A percentile compares a stretch with the other conserved stretches of the same genome.
phyloP scores from a whole-genome alignment of 2,329 filamentous ascomycete species.

The Aspergillus fijiensis region DNA sequence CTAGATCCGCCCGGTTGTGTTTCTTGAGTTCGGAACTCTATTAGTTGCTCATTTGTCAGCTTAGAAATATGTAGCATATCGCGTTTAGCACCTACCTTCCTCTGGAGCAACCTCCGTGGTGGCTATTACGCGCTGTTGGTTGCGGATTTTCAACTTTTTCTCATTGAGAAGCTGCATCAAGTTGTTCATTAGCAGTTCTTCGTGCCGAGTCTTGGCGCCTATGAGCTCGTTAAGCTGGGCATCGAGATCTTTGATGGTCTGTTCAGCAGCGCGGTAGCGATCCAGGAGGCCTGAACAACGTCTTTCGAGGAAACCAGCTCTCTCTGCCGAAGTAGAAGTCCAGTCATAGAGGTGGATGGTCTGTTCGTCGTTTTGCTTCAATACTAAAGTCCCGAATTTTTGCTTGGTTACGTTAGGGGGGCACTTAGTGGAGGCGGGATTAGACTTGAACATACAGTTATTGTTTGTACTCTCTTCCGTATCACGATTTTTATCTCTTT shows the following conservation, averaged over 20 bases:
- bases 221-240: constrained; percentile 59
- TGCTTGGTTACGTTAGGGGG: constrained; percentile 38
- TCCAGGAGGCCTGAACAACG: constrained; percentile 44
- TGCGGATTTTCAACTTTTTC: constrained; percentile 65
- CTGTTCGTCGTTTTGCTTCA: constrained; percentile 54
- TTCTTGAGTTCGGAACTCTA: constrained; percentile 31
- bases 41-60: background rate
- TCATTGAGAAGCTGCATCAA: constrained; percentile 60
- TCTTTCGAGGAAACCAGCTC: constrained; percentile 43
- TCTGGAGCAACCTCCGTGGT: constrained; percentile 48
- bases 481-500: constrained; percentile 43
- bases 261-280: constrained; percentile 47
- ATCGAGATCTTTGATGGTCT: constrained; percentile 53
- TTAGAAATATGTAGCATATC: background rate
- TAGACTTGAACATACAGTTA: constrained; percentile 40
- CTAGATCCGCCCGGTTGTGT: constrained; percentile 12
- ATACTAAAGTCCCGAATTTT: constrained; percentile 54
- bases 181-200: constrained; percentile 57
- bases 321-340: constrained; percentile 50
- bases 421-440: background rate
- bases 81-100: constrained; percentile 29
- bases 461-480: constrained; percentile 48
- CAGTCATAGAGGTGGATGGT: constrained; percentile 59
- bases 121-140: constrained; percentile 58
- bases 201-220: constrained; percentile 56